Percentiles rank a stretch among this genome's conserved stretches.
These are phyloP conservation scores for Russula sp. DNA, from an alignment of 768 basidiomycete species.

Conservation along the genomic window DNA sequence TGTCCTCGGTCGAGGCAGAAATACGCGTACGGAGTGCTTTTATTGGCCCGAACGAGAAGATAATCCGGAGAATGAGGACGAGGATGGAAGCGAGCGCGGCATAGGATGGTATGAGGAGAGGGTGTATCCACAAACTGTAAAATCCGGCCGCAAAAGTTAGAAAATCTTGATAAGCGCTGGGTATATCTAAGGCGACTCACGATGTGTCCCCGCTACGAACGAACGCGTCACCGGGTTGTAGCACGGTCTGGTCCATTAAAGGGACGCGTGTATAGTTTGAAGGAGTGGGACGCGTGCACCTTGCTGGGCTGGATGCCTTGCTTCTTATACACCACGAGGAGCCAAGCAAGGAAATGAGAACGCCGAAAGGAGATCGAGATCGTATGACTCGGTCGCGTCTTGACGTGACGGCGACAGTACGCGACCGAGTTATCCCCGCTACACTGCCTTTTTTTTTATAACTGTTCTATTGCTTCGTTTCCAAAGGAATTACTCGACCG, in stretches of 20 bases:
- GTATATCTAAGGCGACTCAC: slow-evolving; percentile 7
- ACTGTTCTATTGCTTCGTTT: too few relatives aligned
- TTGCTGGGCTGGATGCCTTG: too few relatives aligned
- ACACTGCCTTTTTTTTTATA: too few relatives aligned
- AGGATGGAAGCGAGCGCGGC: slow-evolving; percentile 12
- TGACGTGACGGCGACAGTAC: too few relatives aligned
- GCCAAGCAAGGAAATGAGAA: too few relatives aligned
- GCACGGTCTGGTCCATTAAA: slow-evolving; percentile 13
- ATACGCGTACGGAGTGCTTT: slow-evolving; percentile 1
- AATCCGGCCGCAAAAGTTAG: not conserved
- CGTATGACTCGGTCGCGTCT: too few relatives aligned
- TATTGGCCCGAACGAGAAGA: not conserved
- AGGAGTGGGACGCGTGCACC: not conserved
- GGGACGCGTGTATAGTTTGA: not conserved
- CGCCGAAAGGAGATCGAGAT: too few relatives aligned
- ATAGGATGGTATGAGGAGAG: slow-evolving; percentile 26
- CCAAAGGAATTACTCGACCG: too few relatives aligned
- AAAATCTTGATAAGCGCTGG: not conserved
- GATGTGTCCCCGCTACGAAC: not conserved
- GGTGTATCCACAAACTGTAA: slow-evolving; percentile 21
- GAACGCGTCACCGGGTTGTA: not conserved
- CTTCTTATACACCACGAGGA: not conserved
- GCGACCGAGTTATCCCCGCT: too few relatives aligned
- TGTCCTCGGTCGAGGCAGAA: slow-evolving; percentile 2
- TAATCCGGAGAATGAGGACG: slow-evolving; percentile 13